phyloP scores from a whole-genome alignment of 2,329 filamentous ascomycete species.

The Fusarium sacchari region DNA sequence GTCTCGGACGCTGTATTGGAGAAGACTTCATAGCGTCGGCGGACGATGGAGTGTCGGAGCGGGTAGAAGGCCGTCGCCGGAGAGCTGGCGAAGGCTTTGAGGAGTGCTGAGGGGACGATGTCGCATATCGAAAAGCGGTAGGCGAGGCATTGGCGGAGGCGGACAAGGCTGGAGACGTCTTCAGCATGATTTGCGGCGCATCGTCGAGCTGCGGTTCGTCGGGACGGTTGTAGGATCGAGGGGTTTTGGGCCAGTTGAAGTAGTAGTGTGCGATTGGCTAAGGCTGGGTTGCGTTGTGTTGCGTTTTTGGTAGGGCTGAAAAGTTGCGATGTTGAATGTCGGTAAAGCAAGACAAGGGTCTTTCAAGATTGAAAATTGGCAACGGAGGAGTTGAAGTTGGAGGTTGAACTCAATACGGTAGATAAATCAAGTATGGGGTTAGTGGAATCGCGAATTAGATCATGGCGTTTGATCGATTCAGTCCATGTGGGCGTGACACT shows the following conservation, averaged over 20 bases:
- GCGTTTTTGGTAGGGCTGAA: slow-evolving; percentile 18
- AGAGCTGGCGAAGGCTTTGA: slow-evolving; percentile 42
- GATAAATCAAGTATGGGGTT: slow-evolving; percentile 29
- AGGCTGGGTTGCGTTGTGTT: not conserved
- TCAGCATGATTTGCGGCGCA: slow-evolving; percentile 67
- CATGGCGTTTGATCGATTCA: slow-evolving; percentile 40
- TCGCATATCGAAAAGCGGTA: slow-evolving; percentile 54
- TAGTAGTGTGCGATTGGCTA: slow-evolving; percentile 16
- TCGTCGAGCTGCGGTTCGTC: slow-evolving; percentile 49
- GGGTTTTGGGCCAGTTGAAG: slow-evolving; percentile 28
- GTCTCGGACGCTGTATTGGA: slow-evolving; percentile 37
- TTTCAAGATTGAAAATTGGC: slow-evolving; percentile 24
- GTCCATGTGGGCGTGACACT: slow-evolving; percentile 39
- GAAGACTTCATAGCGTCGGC: slow-evolving; percentile 43
- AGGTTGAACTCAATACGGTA: slow-evolving; percentile 4
- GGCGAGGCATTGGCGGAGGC: slow-evolving; percentile 64
- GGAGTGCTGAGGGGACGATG: slow-evolving; percentile 41
- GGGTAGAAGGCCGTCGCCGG: slow-evolving; percentile 42
- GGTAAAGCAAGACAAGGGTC: slow-evolving; percentile 21
- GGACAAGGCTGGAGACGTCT: slow-evolving; percentile 64
- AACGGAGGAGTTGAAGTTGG: slow-evolving; percentile 23
- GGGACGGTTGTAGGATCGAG: slow-evolving; percentile 22
- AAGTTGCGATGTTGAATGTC: slow-evolving; percentile 15
- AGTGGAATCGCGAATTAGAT: slow-evolving; percentile 43
- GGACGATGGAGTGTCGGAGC: slow-evolving; percentile 34